Evolutionary conservation across 441 rosid species (phyloP).

Genomic region (Aquilaria agallochum): DNA sequence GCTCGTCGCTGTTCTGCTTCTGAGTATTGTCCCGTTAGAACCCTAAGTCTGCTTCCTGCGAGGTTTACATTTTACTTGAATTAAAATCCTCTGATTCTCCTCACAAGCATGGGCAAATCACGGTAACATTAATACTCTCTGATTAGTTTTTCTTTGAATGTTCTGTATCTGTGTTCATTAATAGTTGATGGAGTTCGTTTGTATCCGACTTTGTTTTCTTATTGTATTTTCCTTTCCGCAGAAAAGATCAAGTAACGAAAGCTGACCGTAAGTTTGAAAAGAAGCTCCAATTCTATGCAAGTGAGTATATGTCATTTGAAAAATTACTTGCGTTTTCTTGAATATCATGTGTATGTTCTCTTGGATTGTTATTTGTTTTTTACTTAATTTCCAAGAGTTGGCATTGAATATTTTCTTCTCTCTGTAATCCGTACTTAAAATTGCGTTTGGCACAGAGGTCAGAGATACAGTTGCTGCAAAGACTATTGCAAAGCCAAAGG

Average conservation of each 20-base stretch:
- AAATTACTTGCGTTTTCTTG: no score
- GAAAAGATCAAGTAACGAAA: constrained; percentile 39
- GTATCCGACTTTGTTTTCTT: not conserved
- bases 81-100: not conserved
- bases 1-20: no score
- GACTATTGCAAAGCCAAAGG: constrained; percentile 61
- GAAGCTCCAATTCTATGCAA: constrained; percentile 66
- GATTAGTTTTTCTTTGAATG: no score
- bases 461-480: constrained; percentile 60
- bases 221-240: constrained; percentile 13
- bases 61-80: not conserved
- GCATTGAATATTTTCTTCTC: constrained; percentile 3
- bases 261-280: constrained; percentile 61
- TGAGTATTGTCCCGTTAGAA: not conserved
- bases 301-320: constrained; percentile 26
- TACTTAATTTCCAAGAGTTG: not conserved
- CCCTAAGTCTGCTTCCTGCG: not conserved
- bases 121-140: not conserved
- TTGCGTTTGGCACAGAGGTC: constrained; percentile 44
- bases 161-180: no score
- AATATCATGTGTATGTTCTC: no score
- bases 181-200: not conserved
- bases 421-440: not conserved
- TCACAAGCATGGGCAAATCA: constrained; percentile 8
- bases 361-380: not conserved